Conservation (phyloP, 2,329 filamentous ascomycete species). For the Lachnellula subtilissima region DNA sequence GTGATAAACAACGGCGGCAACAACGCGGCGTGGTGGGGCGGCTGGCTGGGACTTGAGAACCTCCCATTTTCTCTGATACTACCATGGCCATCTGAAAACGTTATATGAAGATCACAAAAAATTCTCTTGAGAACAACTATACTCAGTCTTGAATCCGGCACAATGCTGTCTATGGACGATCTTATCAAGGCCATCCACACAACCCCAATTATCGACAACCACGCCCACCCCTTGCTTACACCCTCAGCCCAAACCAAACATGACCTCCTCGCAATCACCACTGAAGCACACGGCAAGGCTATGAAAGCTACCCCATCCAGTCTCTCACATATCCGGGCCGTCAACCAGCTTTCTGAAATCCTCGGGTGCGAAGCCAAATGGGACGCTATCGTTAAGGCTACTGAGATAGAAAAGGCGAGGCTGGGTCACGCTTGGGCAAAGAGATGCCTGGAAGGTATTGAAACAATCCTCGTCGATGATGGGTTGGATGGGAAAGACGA, state of each 20-base stretch:
- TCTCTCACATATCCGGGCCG: constrained; percentile 65
- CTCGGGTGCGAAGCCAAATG: constrained; percentile 63
- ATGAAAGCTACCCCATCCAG: constrained; percentile 57
- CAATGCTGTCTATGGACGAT: constrained; percentile 17
- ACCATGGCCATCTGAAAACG: background rate
- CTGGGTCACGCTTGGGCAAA: constrained; percentile 50
- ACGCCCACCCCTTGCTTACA: constrained; percentile 65
- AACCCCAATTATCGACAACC: constrained; percentile 67
- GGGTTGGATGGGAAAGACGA: constrained; percentile 54
- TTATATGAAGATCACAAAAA: background rate
- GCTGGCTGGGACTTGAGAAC: background rate
- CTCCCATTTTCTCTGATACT: background rate
- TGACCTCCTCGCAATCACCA: constrained; percentile 56
- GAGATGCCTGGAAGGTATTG: constrained; percentile 65
- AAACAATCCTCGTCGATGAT: constrained; percentile 75
- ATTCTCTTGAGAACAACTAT: background rate
- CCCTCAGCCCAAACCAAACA: constrained; percentile 43
- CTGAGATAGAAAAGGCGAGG: constrained; percentile 23
- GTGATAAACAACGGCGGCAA: background rate
- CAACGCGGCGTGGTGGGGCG: background rate
- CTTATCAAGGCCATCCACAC: constrained; percentile 39
- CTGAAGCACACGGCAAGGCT: constrained; percentile 67
- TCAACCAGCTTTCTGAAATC: constrained; percentile 60
- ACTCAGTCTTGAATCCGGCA: background rate
- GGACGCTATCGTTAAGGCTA: constrained; percentile 40